Conservation (phyloP, 2,329 filamentous ascomycete genomes). For the Arachnomyces sp. region DNA sequence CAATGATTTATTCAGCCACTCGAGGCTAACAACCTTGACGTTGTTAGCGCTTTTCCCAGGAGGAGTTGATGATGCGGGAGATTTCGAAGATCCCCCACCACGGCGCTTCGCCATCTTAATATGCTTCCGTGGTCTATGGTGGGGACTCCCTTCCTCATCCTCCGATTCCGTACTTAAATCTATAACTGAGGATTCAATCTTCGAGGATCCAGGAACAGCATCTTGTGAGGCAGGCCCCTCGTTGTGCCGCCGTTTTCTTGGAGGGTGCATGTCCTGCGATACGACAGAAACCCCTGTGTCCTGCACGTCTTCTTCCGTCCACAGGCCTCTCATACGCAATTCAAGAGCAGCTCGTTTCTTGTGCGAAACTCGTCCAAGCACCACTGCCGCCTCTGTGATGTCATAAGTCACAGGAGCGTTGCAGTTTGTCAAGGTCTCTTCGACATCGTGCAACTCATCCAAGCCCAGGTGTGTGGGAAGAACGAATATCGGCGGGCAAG, state of each 20-base stretch:
- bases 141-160: constrained; percentile 13
- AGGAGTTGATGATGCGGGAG: background rate
- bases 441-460: constrained; percentile 55
- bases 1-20: constrained; percentile 47
- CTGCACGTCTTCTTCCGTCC: constrained; percentile 30
- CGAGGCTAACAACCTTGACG: constrained; percentile 42
- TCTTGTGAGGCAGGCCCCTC: background rate
- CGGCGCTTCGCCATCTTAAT: constrained; percentile 4
- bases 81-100: background rate
- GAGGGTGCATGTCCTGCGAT: constrained; percentile 10
- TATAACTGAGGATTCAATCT: constrained; percentile 12
- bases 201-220: background rate
- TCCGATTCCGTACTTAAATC: constrained; percentile 27
- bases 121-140: constrained; percentile 8
- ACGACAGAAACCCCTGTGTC: background rate
- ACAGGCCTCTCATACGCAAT: constrained; percentile 58
- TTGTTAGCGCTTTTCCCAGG: constrained; percentile 1
- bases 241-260: constrained; percentile 21
- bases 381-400: constrained; percentile 60
- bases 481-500: constrained; percentile 59
- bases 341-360: constrained; percentile 69
- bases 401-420: constrained; percentile 60
- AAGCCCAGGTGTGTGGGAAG: constrained; percentile 60
- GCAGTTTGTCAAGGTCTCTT: constrained; percentile 51
- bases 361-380: constrained; percentile 65